Percentiles rank a stretch among this genome's conserved stretches.
These are phyloP conservation scores for Wallacemonas sp. DNA, from an alignment of 208 protist genomes.

Conservation along the genomic window DNA sequence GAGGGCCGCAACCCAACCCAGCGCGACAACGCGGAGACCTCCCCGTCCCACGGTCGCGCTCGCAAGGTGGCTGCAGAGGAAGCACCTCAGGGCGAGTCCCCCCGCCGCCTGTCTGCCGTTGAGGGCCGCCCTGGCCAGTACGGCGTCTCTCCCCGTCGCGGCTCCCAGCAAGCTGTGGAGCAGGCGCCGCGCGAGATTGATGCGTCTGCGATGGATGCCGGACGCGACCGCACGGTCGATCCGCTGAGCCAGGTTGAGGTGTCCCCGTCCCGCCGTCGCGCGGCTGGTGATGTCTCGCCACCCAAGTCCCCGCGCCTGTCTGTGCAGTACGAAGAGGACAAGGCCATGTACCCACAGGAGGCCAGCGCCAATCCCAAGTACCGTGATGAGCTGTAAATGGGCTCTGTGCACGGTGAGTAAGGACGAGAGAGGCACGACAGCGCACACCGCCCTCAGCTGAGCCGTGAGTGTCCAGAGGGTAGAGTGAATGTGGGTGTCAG, in stretches of 20 bases:
- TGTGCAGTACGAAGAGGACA: conserved; percentile 4
- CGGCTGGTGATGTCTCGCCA: neutral
- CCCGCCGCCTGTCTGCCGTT: conserved; percentile 7
- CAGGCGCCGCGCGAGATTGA: conserved; percentile 4
- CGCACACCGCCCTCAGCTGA: too few species aligned
- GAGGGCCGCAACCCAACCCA: neutral
- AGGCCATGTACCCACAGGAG: neutral
- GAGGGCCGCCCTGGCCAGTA: conserved; percentile 14
- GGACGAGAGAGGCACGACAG: neutral
- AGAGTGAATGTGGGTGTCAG: too few species aligned
- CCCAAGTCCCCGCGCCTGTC: conserved; percentile 2
- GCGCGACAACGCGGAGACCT: conserved; percentile 12
- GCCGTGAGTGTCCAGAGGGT: too few species aligned
- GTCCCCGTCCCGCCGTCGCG: conserved; percentile 7
- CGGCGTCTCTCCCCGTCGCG: conserved; percentile 9
- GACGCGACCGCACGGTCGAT: conserved; percentile 1
- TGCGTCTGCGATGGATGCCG: neutral
- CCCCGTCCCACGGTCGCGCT: conserved; percentile 11
- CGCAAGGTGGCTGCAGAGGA: neutral
- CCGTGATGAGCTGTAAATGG: conserved; percentile 25
- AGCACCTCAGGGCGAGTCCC: neutral
- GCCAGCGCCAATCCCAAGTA: conserved; percentile 6
- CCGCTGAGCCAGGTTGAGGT: conserved; percentile 15
- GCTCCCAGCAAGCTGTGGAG: conserved; percentile 1
- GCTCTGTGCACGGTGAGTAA: too few species aligned